Conservation (phyloP, 2,329 filamentous ascomycete species). For the Magnaporthiopsis incrustans region DNA sequence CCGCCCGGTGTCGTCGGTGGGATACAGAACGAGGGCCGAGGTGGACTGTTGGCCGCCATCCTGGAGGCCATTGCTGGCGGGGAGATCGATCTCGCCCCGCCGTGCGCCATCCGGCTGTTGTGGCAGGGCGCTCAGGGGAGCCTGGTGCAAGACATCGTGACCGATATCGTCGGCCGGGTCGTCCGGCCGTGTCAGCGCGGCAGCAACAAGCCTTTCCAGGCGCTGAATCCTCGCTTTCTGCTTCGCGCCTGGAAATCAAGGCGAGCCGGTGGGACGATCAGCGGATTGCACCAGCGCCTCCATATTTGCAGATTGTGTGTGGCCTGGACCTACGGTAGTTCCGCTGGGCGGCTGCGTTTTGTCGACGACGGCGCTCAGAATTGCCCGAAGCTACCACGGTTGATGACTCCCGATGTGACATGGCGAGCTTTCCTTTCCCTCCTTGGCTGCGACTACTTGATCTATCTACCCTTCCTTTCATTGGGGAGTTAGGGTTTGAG, state of each 20-base stretch:
- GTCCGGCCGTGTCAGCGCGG: not conserved
- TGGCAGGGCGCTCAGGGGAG: not conserved
- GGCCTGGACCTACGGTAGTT: constrained; percentile 7
- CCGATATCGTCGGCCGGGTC: not conserved
- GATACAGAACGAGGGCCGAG: not conserved
- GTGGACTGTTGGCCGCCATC: not conserved
- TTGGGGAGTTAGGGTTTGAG: not conserved
- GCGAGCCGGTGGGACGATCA: not conserved
- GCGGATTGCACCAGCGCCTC: not conserved
- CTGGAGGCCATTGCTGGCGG: no score
- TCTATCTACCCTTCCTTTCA: not conserved
- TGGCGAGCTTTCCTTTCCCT: not conserved
- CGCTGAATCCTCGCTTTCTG: constrained; percentile 4
- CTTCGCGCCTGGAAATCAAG: constrained; percentile 4
- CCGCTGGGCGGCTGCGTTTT: constrained; percentile 10
- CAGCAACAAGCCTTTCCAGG: constrained; percentile 1
- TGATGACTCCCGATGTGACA: not conserved
- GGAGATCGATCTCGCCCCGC: not conserved
- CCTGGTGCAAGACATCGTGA: not conserved
- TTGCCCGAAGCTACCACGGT: not conserved
- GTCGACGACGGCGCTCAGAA: constrained; percentile 5
- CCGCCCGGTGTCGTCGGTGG: not conserved
- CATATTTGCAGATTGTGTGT: no score
- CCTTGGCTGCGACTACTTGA: not conserved
- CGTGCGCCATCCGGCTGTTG: no score